A percentile compares a stretch with the other conserved stretches of the same genome.
Conservation (phyloP, 768 basidiomycete species). For the Hypholoma fasciculare region DNA sequence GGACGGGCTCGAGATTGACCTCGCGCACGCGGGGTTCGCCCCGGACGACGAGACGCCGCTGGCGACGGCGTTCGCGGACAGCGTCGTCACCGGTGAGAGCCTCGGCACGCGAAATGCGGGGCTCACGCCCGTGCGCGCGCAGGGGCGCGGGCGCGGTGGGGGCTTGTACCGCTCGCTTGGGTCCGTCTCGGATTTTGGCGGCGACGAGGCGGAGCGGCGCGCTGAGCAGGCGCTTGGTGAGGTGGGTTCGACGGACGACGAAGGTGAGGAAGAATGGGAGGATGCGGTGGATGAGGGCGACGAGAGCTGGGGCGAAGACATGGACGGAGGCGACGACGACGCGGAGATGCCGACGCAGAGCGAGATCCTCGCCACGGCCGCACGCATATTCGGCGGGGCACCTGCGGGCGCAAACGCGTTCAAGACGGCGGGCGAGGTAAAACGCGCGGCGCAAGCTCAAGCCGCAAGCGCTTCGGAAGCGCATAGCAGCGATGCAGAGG, state of each 20-base stretch:
- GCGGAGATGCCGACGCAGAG: conserved; percentile 44
- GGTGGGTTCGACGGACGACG: conserved; percentile 19
- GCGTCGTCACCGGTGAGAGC: conserved; percentile 4
- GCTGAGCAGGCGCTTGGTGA: conserved; percentile 13
- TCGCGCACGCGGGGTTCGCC: background rate
- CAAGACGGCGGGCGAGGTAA: background rate
- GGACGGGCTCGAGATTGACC: background rate
- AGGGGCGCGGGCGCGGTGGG: background rate
- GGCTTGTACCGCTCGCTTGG: conserved; percentile 51
- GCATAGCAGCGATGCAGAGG: background rate
- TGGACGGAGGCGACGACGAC: conserved; percentile 19
- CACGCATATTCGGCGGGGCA: conserved; percentile 47
- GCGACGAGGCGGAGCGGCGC: conserved; percentile 30
- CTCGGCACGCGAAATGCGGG: background rate
- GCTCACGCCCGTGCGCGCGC: background rate
- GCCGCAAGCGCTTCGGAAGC: background rate
- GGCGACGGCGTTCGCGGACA: conserved; percentile 4
- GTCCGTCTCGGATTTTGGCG: conserved; percentile 61
- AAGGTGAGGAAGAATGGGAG: conserved; percentile 28
- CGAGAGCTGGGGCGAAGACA: conserved; percentile 29
- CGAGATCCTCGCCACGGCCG: conserved; percentile 50
- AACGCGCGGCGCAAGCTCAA: background rate
- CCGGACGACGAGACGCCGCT: background rate
- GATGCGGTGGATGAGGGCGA: conserved; percentile 41
- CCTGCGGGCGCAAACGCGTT: background rate